Conservation (phyloP, 371 early-diverging fungal genomes). For the Lichtheimia corymbifera region DNA sequence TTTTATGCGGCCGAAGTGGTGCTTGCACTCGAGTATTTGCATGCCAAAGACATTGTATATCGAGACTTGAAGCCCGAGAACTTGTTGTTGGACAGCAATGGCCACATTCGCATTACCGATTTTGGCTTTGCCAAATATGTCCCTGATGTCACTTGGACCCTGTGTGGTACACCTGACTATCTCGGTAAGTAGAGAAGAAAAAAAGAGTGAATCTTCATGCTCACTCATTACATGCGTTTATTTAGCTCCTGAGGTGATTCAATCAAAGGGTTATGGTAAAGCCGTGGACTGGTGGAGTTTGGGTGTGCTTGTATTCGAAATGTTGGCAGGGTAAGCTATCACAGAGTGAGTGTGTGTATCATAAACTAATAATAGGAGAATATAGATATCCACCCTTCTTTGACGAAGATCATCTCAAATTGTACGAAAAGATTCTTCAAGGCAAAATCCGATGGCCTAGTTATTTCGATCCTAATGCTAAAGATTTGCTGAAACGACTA, state of each 20-base stretch:
- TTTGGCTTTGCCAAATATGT: constrained; percentile 98
- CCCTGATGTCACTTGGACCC: constrained; percentile 91
- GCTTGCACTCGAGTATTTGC: constrained; percentile 85
- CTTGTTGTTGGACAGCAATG: constrained; percentile 79
- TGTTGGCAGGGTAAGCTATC: constrained; percentile 29
- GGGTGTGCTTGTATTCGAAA: constrained; percentile 84
- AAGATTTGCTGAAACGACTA: constrained; percentile 88
- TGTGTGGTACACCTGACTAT: constrained; percentile 99
- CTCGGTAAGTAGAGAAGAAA: constrained; percentile 48
- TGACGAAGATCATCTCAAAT: constrained; percentile 92
- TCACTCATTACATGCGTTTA: too few relatives aligned
- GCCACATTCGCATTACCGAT: constrained; percentile 98
- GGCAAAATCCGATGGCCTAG: constrained; percentile 88
- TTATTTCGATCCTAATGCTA: constrained; percentile 89
- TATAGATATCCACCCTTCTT: constrained; percentile 92
- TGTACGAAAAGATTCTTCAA: constrained; percentile 94
- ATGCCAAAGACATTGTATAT: constrained; percentile 86
- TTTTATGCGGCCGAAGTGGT: constrained; percentile 79
- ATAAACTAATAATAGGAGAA: background rate
- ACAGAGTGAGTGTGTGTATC: constrained; percentile 61
- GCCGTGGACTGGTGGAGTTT: constrained; percentile 98
- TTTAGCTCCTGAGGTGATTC: constrained; percentile 96
- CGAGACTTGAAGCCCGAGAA: constrained; percentile 95
- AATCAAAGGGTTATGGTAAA: constrained; percentile 91
- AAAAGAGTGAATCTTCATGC: background rate